phyloP scores from a whole-genome alignment of 2,329 filamentous ascomycete species.

The Alternaria infectoria region DNA sequence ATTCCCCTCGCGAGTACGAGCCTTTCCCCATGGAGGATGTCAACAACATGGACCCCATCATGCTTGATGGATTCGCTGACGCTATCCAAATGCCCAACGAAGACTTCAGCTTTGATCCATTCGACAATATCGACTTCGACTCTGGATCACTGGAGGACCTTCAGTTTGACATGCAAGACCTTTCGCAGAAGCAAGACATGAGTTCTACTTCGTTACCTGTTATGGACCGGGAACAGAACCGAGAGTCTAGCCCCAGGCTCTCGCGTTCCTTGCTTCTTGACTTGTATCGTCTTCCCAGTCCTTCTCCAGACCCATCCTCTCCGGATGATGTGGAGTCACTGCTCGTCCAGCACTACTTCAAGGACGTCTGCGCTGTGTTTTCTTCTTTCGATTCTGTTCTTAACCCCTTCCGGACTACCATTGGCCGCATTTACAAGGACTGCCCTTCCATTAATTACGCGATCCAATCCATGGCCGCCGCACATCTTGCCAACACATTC shows the following conservation, averaged over 20 bases:
- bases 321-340: slow-evolving; percentile 59
- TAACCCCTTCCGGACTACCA: slow-evolving; percentile 66
- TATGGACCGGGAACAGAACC: slow-evolving; percentile 21
- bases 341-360: slow-evolving; percentile 69
- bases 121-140: slow-evolving; percentile 39
- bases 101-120: slow-evolving; percentile 33
- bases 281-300: slow-evolving; percentile 45
- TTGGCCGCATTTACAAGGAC: slow-evolving; percentile 64
- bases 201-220: slow-evolving; percentile 15
- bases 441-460: slow-evolving; percentile 65
- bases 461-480: slow-evolving; percentile 69
- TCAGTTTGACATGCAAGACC: slow-evolving; percentile 27
- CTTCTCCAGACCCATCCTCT: slow-evolving; percentile 44
- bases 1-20: slow-evolving; percentile 32
- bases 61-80: slow-evolving; percentile 34
- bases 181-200: slow-evolving; percentile 25
- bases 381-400: slow-evolving; percentile 69
- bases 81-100: slow-evolving; percentile 28
- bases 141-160: slow-evolving; percentile 26
- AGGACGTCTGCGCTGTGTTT: slow-evolving; percentile 66
- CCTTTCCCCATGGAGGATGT: slow-evolving; percentile 35
- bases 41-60: slow-evolving; percentile 27
- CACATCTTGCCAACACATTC: slow-evolving; percentile 64
- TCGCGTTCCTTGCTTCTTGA: slow-evolving; percentile 49
- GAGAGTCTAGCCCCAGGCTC: slow-evolving; percentile 38